Conservation (phyloP, 2,329 filamentous ascomycete genomes). For the Magnaporthales sp. region DNA sequence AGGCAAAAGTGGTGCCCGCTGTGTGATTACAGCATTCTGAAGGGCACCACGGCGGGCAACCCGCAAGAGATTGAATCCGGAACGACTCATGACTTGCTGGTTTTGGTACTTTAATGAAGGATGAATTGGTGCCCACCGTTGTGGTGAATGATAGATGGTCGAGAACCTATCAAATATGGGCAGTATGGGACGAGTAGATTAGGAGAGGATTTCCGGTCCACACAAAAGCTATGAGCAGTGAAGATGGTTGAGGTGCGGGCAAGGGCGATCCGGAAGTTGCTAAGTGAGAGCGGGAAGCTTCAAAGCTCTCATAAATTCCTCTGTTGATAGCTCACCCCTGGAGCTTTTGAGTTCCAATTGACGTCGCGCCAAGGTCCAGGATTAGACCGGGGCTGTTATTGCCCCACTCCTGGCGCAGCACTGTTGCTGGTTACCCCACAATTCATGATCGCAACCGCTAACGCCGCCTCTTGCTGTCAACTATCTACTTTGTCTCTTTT, state of each 20-base stretch:
- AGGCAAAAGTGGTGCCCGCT: slow-evolving; percentile 10
- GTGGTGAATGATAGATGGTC: neutral
- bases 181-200: neutral
- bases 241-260: neutral
- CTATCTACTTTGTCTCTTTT: too few species aligned
- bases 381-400: neutral
- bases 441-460: neutral
- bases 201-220: neutral
- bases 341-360: neutral
- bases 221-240: neutral
- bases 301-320: neutral
- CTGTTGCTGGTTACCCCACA: neutral
- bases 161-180: neutral
- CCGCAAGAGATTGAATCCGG: slow-evolving; percentile 28
- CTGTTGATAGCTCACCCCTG: neutral
- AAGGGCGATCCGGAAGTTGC: neutral
- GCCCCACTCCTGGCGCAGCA: neutral
- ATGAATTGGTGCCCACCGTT: neutral
- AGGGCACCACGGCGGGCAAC: slow-evolving; percentile 24
- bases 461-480: neutral
- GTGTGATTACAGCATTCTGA: slow-evolving; percentile 18
- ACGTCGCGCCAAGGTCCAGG: slow-evolving; percentile 1
- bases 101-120: neutral
- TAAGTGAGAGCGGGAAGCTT: neutral
- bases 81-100: slow-evolving; percentile 19